These are phyloP conservation scores for Coemansia sp. DNA, from an alignment of 192 early-diverging fungal species.

Conservation along the genomic window DNA sequence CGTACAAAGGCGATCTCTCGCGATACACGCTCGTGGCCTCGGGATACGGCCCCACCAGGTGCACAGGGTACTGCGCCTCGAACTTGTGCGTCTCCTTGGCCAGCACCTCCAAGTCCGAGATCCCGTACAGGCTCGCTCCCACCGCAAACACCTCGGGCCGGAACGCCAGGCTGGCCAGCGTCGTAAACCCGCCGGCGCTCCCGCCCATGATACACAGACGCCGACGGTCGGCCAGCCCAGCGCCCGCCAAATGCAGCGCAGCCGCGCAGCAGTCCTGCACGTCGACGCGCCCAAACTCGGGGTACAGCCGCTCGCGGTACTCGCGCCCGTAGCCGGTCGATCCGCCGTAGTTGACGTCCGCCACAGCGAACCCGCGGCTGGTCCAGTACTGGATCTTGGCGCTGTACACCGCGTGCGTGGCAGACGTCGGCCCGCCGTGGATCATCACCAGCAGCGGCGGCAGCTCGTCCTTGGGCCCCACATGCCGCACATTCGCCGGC, in stretches of 20 bases:
- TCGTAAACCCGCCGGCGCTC: conserved; percentile 72
- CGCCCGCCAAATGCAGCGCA: conserved; percentile 62
- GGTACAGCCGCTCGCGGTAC: conserved; percentile 71
- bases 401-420: conserved; percentile 42
- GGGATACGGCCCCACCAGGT: conserved; percentile 66
- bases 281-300: conserved; percentile 75
- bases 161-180: conserved; percentile 67
- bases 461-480: conserved; percentile 52
- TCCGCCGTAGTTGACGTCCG: conserved; percentile 80
- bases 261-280: conserved; percentile 76
- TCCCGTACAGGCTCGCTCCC: conserved; percentile 71
- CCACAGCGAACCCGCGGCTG: conserved; percentile 72
- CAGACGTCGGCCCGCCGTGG: conserved; percentile 74
- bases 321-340: conserved; percentile 73
- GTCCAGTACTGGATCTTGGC: conserved; percentile 73
- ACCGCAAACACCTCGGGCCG: conserved; percentile 71
- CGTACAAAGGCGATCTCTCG: conserved; percentile 66
- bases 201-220: conserved; percentile 70
- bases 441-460: conserved; percentile 71
- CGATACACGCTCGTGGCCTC: conserved; percentile 59
- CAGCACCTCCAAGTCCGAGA: conserved; percentile 68
- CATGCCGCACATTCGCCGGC: conserved; percentile 64
- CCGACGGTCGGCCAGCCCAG: conserved; percentile 61
- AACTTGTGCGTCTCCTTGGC: conserved; percentile 82
- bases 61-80: conserved; percentile 64